Conservation (phyloP, 371 early-diverging fungal genomes). For the Apophysomyces sp. region DNA sequence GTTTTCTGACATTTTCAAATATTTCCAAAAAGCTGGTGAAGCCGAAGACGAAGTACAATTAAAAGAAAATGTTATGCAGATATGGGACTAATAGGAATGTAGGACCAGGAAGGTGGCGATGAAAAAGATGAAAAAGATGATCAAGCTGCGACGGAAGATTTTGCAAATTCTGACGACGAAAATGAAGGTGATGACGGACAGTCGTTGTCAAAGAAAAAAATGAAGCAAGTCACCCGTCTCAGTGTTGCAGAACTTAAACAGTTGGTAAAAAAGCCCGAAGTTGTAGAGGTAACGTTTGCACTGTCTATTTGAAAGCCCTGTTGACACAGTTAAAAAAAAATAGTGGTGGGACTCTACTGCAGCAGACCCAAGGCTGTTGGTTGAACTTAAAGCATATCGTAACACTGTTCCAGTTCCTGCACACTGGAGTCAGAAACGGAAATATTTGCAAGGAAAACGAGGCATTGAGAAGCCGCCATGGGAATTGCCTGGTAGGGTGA, state of each 20-base stretch:
- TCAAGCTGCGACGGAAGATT: conserved; percentile 37
- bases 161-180: conserved; percentile 11
- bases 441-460: conserved; percentile 94
- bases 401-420: conserved; percentile 96
- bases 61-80: neutral
- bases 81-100: neutral
- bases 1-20: conserved; percentile 44
- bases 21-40: conserved; percentile 33
- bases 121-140: conserved; percentile 50
- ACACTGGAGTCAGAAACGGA: conserved; percentile 97
- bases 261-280: conserved; percentile 88
- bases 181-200: conserved; percentile 36
- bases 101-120: conserved; percentile 27
- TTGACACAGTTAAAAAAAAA: neutral
- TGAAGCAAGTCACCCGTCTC: conserved; percentile 40
- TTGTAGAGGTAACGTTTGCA: conserved; percentile 79
- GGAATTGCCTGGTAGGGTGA: conserved; percentile 77
- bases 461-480: conserved; percentile 96
- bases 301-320: neutral
- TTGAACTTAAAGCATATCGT: conserved; percentile 84
- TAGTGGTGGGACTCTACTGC: conserved; percentile 94
- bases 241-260: conserved; percentile 94
- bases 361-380: conserved; percentile 87
- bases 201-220: conserved; percentile 41
- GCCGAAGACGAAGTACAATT: conserved; percentile 38